Percentiles rank a stretch among this genome's conserved stretches.
These are phyloP conservation scores for Aspergillus hiratsukae DNA, from an alignment of 2,329 filamentous ascomycete species.

Conservation along the genomic window DNA sequence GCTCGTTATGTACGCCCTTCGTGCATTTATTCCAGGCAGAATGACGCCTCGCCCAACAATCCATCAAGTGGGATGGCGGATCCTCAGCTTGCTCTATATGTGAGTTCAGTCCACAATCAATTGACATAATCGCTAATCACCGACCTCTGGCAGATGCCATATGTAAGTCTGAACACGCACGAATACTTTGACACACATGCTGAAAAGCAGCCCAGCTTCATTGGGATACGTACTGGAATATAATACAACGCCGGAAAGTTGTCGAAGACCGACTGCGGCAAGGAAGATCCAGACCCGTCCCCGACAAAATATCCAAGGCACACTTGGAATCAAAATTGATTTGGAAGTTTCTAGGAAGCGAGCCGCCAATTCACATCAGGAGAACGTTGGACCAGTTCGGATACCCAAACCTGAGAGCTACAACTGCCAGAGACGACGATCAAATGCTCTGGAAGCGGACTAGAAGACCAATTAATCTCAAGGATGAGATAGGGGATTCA, in stretches of 20 bases:
- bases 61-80: constrained; percentile 12
- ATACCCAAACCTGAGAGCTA: constrained; percentile 59
- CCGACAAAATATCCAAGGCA: constrained; percentile 49
- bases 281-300: constrained; percentile 54
- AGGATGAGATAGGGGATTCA: constrained; percentile 44
- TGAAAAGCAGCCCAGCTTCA: constrained; percentile 45
- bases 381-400: constrained; percentile 62
- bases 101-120: constrained; percentile 10
- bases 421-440: constrained; percentile 58
- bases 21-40: constrained; percentile 30
- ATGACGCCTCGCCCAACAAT: constrained; percentile 14
- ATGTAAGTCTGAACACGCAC: constrained; percentile 15
- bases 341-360: constrained; percentile 59
- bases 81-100: constrained; percentile 28
- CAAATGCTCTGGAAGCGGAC: constrained; percentile 63
- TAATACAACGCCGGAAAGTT: constrained; percentile 54
- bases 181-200: background rate
- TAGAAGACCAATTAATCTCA: constrained; percentile 46
- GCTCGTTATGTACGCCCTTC: constrained; percentile 35
- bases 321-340: constrained; percentile 57
- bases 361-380: constrained; percentile 58
- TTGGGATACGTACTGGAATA: constrained; percentile 59
- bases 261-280: constrained; percentile 51
- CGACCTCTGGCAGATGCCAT: constrained; percentile 19
- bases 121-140: constrained; percentile 2